Conservation (phyloP, 176 grass and related monocot genomes). For the Phoenix roebelenii region DNA sequence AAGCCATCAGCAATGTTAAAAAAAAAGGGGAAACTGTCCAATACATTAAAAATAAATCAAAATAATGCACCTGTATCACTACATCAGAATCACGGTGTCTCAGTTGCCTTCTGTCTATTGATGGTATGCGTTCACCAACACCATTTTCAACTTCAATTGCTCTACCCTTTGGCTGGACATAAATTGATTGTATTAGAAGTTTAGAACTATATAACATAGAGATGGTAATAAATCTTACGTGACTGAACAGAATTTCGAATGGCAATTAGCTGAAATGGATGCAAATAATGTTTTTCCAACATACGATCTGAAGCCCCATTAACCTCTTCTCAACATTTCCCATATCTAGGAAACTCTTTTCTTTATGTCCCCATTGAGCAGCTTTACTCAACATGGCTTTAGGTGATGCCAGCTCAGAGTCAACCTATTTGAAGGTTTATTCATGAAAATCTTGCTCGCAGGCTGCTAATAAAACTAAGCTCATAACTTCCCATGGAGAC, state of each 20-base stretch:
- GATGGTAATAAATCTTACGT: too few relatives aligned
- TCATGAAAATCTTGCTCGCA: background rate
- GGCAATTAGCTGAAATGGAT: background rate
- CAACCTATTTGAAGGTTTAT: slow-evolving; percentile 19
- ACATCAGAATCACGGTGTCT: slow-evolving; percentile 69
- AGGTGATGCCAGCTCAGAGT: slow-evolving; percentile 18
- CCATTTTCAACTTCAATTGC: slow-evolving; percentile 63
- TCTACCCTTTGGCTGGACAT: slow-evolving; percentile 57
- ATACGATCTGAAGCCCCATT: slow-evolving; percentile 38
- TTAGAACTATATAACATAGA: too few relatives aligned
- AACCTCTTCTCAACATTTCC: slow-evolving; percentile 8
- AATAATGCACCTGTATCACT: slow-evolving; percentile 60
- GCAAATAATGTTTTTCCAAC: background rate
- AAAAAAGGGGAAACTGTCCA: slow-evolving; percentile 9
- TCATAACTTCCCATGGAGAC: too few relatives aligned
- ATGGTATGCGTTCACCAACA: slow-evolving; percentile 47
- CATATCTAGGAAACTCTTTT: slow-evolving; percentile 1
- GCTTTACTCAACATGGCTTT: slow-evolving; percentile 23
- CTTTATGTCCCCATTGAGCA: slow-evolving; percentile 26
- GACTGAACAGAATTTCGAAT: too few relatives aligned
- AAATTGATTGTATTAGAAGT: background rate
- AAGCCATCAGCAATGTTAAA: slow-evolving; percentile 11
- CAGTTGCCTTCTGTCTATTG: slow-evolving; percentile 48
- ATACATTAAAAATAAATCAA: slow-evolving; percentile 15
- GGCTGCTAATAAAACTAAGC: too few relatives aligned